These are phyloP conservation scores for Amanita muscaria DNA, from an alignment of 768 basidiomycete genomes.

Conservation along the genomic window DNA sequence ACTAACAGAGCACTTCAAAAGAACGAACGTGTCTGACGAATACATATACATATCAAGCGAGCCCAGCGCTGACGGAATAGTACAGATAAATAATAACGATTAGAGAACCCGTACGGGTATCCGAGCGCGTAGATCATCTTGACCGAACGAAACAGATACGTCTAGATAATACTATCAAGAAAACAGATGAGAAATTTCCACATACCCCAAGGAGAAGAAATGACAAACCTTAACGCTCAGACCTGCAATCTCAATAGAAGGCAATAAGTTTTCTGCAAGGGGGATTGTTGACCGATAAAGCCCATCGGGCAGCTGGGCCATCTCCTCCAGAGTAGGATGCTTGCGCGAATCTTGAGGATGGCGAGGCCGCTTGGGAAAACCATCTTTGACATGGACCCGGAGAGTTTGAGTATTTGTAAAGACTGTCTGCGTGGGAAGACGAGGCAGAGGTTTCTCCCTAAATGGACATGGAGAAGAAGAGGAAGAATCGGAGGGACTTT, in stretches of 20 bases:
- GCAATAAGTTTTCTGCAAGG: conserved; percentile 50
- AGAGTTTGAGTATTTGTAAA: conserved; percentile 38
- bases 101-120: conserved; percentile 39
- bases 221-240: conserved; percentile 54
- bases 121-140: conserved; percentile 53
- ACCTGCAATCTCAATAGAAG: conserved; percentile 58
- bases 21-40: too few species aligned
- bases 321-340: conserved; percentile 39
- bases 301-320: conserved; percentile 54
- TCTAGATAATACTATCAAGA: conserved; percentile 59
- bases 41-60: too few species aligned
- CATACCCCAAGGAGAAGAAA: conserved; percentile 6
- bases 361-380: conserved; percentile 64
- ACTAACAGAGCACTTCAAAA: too few species aligned
- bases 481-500: background rate
- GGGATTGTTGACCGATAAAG: conserved; percentile 52
- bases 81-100: too few species aligned
- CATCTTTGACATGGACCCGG: conserved; percentile 46
- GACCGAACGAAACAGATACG: conserved; percentile 55
- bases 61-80: too few species aligned
- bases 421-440: conserved; percentile 29
- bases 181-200: conserved; percentile 4
- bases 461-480: background rate
- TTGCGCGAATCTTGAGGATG: conserved; percentile 27
- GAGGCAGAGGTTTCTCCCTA: conserved; percentile 34